A percentile compares a stretch with the other conserved stretches of the same genome.
Evolutionary conservation across 176 grass and related monocot genomes (phyloP).

Genomic region (Rhipidocladum racemiflorum): DNA sequence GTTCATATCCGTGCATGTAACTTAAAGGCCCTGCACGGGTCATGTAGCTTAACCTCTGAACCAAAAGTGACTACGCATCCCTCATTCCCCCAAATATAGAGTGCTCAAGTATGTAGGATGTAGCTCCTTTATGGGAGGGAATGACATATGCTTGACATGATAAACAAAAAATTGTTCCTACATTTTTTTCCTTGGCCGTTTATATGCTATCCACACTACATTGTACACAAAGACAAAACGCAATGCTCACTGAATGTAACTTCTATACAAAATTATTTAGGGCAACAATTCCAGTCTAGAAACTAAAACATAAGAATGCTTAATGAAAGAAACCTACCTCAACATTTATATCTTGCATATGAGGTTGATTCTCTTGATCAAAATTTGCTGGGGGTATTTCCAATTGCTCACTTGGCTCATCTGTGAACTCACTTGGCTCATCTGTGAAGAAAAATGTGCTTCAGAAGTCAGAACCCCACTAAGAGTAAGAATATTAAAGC

Average conservation of each 20-base stretch:
- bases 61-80: constrained; percentile 8
- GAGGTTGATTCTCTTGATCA: constrained; percentile 33
- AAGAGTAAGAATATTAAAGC: constrained; percentile 10
- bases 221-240: not conserved
- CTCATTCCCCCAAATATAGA: not conserved
- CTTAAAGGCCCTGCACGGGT: not conserved
- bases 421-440: constrained; percentile 39
- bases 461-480: constrained; percentile 30
- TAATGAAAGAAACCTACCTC: constrained; percentile 42
- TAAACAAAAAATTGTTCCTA: not conserved
- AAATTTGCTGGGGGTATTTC: constrained; percentile 27
- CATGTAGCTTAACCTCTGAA: constrained; percentile 8
- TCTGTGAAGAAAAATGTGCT: constrained; percentile 44
- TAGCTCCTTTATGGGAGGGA: not conserved
- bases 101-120: not conserved
- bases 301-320: constrained; percentile 11
- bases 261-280: constrained; percentile 12
- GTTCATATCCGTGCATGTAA: constrained; percentile 7
- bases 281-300: not conserved
- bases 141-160: constrained; percentile 18
- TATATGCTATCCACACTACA: not conserved
- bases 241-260: not conserved
- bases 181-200: not conserved
- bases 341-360: constrained; percentile 23
- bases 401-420: constrained; percentile 15